A percentile compares a stretch with the other conserved stretches of the same genome.
Conservation (phyloP, 257 asterid genomes). For the Solanum pimpinellifolium region DNA sequence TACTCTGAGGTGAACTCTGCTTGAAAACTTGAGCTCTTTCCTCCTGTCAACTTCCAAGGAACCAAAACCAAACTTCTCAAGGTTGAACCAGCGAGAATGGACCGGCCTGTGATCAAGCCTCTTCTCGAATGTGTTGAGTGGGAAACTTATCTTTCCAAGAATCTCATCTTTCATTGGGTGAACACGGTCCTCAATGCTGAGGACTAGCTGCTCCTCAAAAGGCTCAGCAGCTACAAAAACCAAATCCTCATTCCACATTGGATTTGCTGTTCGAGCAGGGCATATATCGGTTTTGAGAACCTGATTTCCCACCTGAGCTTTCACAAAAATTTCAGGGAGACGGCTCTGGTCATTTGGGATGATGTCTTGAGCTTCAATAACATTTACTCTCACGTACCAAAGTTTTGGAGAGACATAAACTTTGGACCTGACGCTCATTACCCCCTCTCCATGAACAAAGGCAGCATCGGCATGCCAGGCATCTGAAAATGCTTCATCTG, state of each 20-base stretch:
- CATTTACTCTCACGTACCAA: slow-evolving; percentile 67
- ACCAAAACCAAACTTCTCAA: slow-evolving; percentile 41
- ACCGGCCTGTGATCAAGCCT: slow-evolving; percentile 70
- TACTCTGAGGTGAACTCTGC: slow-evolving; percentile 50
- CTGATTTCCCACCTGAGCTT: slow-evolving; percentile 56
- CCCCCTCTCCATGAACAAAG: slow-evolving; percentile 53
- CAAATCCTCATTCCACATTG: slow-evolving; percentile 69
- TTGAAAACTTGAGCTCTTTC: slow-evolving; percentile 44
- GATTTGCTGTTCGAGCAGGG: slow-evolving; percentile 42
- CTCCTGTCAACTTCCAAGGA: slow-evolving; percentile 35
- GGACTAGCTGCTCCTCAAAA: slow-evolving; percentile 57
- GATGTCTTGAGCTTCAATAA: slow-evolving; percentile 74
- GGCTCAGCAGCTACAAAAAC: slow-evolving; percentile 71
- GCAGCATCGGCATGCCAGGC: slow-evolving; percentile 87
- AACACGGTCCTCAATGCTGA: slow-evolving; percentile 52
- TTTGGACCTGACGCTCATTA: slow-evolving; percentile 48
- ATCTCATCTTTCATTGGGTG: slow-evolving; percentile 50
- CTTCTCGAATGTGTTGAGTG: slow-evolving; percentile 42
- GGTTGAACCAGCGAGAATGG: slow-evolving; percentile 65
- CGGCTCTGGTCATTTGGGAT: slow-evolving; percentile 33
- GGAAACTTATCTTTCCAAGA: slow-evolving; percentile 40
- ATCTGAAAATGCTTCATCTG: slow-evolving; percentile 67
- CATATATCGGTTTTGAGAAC: slow-evolving; percentile 39
- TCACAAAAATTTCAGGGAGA: slow-evolving; percentile 40
- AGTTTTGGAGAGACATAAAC: slow-evolving; percentile 71